These are phyloP conservation scores for Populus ilicifolia DNA, from an alignment of 345 rosid species.

Conservation along the genomic window DNA sequence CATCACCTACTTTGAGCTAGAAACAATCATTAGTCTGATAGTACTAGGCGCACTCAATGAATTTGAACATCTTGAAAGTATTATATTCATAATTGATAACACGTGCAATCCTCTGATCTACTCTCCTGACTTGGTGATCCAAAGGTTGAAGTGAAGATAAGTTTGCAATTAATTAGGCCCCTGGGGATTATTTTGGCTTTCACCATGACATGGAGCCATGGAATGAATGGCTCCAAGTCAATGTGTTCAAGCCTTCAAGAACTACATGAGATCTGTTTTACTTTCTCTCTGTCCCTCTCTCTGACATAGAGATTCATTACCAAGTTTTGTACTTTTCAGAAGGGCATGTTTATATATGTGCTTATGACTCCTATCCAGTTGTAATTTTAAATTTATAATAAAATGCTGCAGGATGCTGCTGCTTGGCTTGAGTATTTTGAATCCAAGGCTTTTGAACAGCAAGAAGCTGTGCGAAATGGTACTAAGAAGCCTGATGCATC, in stretches of 20 bases:
- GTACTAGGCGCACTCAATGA: neutral
- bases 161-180: neutral
- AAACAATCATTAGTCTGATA: neutral
- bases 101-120: neutral
- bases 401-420: constrained; percentile 85
- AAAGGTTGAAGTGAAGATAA: neutral
- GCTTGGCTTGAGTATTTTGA: constrained; percentile 99
- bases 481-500: constrained; percentile 96
- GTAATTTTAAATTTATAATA: constrained; percentile 11
- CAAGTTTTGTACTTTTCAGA: neutral
- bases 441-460: constrained; percentile 96
- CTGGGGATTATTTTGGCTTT: neutral
- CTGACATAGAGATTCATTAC: neutral
- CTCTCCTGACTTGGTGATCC: neutral
- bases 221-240: neutral
- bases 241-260: neutral
- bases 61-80: neutral
- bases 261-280: constrained; percentile 3
- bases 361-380: neutral
- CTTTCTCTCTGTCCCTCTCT: neutral
- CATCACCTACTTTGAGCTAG: neutral
- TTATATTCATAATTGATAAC: neutral
- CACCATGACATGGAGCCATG: neutral
- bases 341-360: neutral
- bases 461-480: constrained; percentile 97